These are phyloP conservation scores for Saccharomycopsis crataegensis DNA, from an alignment of 1,139 yeast genomes.

Conservation along the genomic window DNA sequence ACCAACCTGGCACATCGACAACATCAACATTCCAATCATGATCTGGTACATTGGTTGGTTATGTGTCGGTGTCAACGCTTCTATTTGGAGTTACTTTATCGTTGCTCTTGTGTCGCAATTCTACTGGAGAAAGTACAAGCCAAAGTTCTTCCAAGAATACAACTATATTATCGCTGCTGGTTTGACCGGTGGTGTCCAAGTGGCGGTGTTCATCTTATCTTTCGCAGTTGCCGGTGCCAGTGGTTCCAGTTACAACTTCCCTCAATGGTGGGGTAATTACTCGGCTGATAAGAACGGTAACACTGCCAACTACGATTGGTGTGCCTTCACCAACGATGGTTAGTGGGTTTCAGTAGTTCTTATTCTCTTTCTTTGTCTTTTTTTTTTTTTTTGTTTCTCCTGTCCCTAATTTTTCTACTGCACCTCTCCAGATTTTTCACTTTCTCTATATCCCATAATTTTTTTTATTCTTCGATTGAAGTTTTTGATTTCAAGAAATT, in stretches of 20 bases:
- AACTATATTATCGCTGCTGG: conserved; percentile 8
- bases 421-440: no score
- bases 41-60: conserved; percentile 4
- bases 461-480: no score
- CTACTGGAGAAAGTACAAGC: conserved; percentile 4
- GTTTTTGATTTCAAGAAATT: no score
- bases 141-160: conserved; percentile 4
- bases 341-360: neutral
- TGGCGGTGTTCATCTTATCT: conserved; percentile 4
- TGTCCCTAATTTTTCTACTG: no score
- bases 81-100: conserved; percentile 5
- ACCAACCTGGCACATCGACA: conserved; percentile 3
- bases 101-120: conserved; percentile 3
- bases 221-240: conserved; percentile 6
- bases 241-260: conserved; percentile 25
- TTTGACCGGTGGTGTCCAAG: conserved; percentile 4
- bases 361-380: no score
- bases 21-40: conserved; percentile 4
- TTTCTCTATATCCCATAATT: no score
- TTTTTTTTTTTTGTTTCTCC: no score
- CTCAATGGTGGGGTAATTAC: conserved; percentile 43
- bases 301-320: conserved; percentile 1
- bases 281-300: neutral
- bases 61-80: conserved; percentile 3
- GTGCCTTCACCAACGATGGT: conserved; percentile 4